phyloP scores from a whole-genome alignment of 2,329 filamentous ascomycete species.

The Neonectria hederae region DNA sequence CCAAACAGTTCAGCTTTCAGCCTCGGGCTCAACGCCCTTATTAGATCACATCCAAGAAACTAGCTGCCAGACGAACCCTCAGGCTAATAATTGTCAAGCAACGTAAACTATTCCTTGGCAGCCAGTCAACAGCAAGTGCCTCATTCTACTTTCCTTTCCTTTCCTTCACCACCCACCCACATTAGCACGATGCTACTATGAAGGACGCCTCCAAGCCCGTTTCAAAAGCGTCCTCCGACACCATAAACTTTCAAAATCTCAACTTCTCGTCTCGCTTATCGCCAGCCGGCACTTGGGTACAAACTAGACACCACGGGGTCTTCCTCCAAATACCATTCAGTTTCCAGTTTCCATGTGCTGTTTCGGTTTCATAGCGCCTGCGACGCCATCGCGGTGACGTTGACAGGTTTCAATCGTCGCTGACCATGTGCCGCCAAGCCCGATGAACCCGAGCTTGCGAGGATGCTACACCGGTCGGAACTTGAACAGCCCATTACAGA shows the following conservation, averaged over 20 bases:
- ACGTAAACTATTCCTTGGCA: neutral
- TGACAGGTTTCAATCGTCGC: conserved; percentile 5
- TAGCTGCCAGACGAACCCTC: neutral
- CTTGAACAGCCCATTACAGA: neutral
- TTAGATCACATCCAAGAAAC: neutral
- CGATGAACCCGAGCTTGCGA: neutral
- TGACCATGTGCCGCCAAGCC: neutral
- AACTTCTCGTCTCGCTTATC: conserved; percentile 17
- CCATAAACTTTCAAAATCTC: neutral
- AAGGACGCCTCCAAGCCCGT: conserved; percentile 9
- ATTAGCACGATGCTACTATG: neutral
- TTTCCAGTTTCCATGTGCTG: neutral
- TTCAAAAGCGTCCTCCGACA: conserved; percentile 18
- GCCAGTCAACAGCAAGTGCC: neutral
- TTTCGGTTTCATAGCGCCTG: neutral
- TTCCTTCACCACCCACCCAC: neutral
- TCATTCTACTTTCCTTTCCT: neutral
- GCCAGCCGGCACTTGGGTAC: conserved; percentile 8
- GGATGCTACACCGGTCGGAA: neutral
- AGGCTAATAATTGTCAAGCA: too few species aligned
- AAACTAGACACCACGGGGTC: neutral
- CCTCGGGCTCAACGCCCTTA: neutral
- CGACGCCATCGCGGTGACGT: conserved; percentile 8
- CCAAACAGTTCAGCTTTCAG: neutral
- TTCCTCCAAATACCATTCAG: neutral